Evolutionary conservation across 2,329 filamentous ascomycete genomes (phyloP).

Genomic region (Fusarium siculi): DNA sequence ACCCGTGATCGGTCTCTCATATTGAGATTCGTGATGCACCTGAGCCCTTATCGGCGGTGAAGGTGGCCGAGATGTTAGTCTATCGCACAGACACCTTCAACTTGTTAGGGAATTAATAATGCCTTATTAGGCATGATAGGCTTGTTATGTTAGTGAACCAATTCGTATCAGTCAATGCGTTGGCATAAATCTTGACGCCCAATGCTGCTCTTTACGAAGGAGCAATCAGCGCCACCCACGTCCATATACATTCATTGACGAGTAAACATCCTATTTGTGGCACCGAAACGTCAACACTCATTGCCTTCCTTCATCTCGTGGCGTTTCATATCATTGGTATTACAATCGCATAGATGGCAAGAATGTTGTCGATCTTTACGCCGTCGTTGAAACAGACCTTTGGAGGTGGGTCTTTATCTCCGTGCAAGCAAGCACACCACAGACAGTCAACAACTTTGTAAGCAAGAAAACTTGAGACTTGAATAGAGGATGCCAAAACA

Average conservation of each 20-base stretch:
- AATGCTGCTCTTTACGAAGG: constrained; percentile 4
- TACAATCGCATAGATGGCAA: constrained; percentile 3
- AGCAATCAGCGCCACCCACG: constrained; percentile 25
- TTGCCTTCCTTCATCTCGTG: background rate
- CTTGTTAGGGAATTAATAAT: constrained; percentile 6
- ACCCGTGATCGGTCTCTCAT: constrained; percentile 5
- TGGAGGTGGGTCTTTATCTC: constrained; percentile 8
- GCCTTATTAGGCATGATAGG: background rate
- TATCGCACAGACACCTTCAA: constrained; percentile 28
- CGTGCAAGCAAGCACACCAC: background rate
- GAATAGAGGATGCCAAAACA: background rate
- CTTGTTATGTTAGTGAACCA: background rate
- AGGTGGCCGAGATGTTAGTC: background rate
- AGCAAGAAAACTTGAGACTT: background rate
- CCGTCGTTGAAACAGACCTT: constrained; percentile 5
- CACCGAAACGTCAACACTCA: constrained; percentile 2
- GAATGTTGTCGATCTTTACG: constrained; percentile 11
- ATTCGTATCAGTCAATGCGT: constrained; percentile 16
- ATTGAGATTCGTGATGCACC: background rate
- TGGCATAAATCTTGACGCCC: constrained; percentile 32
- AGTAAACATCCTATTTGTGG: background rate
- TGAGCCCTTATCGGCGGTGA: constrained; percentile 31
- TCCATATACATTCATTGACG: constrained; percentile 5
- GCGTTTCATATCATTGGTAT: background rate
- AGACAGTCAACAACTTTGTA: background rate